These are phyloP conservation scores for Cucurbita ficifolia DNA, from an alignment of 306 rosid genomes.

Conservation along the genomic window DNA sequence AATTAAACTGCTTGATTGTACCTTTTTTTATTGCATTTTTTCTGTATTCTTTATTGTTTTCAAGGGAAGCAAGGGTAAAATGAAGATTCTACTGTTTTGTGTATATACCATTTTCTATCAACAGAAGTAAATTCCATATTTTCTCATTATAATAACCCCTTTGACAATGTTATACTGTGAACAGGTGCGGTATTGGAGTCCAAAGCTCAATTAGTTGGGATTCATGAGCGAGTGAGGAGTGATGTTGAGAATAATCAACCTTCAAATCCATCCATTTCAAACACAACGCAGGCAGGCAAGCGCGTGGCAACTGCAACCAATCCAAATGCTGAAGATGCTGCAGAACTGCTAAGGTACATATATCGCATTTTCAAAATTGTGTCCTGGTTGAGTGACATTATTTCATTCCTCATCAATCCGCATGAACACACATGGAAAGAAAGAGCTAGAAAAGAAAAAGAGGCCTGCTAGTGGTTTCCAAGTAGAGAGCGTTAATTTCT, in stretches of 20 bases:
- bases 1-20: not conserved
- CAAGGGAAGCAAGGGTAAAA: not conserved
- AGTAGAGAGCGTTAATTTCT: not conserved
- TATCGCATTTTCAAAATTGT: not conserved
- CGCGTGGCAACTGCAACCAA: constrained; percentile 57
- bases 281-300: constrained; percentile 37
- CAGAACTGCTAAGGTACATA: constrained; percentile 66
- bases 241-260: constrained; percentile 54
- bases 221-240: constrained; percentile 94
- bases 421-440: not conserved
- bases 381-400: not conserved
- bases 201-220: constrained; percentile 81
- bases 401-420: not conserved
- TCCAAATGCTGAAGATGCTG: constrained; percentile 95
- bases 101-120: not conserved
- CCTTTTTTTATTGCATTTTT: not conserved
- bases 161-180: not conserved
- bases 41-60: not conserved
- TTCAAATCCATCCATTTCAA: constrained; percentile 28
- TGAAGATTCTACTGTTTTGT: not conserved
- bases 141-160: not conserved
- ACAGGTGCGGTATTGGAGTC: constrained; percentile 72
- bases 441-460: not conserved
- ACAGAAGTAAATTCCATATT: not conserved
- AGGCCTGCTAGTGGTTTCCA: not conserved